Conservation (phyloP, 495 filamentous ascomycete species). For the Sordaria brevicollis region DNA sequence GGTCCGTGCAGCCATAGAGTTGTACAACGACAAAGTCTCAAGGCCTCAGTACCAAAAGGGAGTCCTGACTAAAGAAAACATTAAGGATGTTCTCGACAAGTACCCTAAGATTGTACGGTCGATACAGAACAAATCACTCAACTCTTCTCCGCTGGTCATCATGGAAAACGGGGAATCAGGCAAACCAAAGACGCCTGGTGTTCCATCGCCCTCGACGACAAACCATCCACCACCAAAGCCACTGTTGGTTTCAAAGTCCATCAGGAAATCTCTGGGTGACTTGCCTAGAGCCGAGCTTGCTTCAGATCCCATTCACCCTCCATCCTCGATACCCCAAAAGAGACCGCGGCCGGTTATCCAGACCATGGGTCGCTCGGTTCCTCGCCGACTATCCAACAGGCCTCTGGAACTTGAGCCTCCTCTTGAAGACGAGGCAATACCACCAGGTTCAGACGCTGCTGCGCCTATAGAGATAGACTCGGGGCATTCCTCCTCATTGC, state of each 20-base stretch:
- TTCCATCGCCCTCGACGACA: not conserved
- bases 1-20: constrained; percentile 27
- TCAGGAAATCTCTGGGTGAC: not conserved
- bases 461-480: not conserved
- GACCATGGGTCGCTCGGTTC: not conserved
- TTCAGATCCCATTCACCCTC: not conserved
- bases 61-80: constrained; percentile 28
- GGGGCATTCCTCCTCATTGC: not conserved
- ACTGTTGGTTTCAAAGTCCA: not conserved
- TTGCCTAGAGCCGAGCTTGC: not conserved
- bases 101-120: constrained; percentile 10
- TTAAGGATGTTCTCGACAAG: constrained; percentile 13
- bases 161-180: not conserved
- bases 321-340: not conserved
- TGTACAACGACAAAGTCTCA: constrained; percentile 33
- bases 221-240: not conserved
- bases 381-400: not conserved
- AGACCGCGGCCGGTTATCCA: not conserved
- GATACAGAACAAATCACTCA: not conserved
- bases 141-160: not conserved
- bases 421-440: not conserved
- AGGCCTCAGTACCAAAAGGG: constrained; percentile 25
- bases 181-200: not conserved
- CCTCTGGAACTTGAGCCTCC: not conserved
- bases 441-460: not conserved